Conservation (phyloP, 176 grass and related monocot species). For the Cenchrus americanus region DNA sequence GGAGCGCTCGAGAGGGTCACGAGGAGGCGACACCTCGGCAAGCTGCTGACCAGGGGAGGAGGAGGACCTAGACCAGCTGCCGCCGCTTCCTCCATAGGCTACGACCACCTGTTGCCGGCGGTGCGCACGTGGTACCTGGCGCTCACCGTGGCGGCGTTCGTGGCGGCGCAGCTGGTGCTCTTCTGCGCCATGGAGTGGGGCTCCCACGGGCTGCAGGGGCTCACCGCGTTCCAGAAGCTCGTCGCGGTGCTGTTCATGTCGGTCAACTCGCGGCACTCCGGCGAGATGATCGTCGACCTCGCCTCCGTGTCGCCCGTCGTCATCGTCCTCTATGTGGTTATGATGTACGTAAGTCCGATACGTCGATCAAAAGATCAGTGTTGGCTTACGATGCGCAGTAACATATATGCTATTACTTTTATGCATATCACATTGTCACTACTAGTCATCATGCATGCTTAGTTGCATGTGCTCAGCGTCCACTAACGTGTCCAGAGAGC, state of each 20-base stretch:
- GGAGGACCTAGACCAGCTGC: background rate
- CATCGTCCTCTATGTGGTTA: conserved; percentile 66
- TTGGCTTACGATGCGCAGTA: too few species aligned
- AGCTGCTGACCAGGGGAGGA: conserved; percentile 7
- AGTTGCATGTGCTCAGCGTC: background rate
- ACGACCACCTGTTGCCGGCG: conserved; percentile 58
- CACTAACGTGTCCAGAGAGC: background rate
- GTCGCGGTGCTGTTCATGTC: conserved; percentile 66
- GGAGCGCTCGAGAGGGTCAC: conserved; percentile 46
- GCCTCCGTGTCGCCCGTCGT: conserved; percentile 54
- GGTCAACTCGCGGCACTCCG: conserved; percentile 74
- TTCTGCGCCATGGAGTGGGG: conserved; percentile 77
- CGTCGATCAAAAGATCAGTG: background rate
- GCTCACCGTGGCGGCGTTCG: conserved; percentile 45
- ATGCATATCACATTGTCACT: background rate
- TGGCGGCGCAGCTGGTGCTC: conserved; percentile 51
- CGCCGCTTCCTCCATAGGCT: conserved; percentile 11
- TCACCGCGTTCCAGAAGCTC: conserved; percentile 61
- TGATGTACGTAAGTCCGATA: conserved; percentile 58
- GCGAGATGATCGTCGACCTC: conserved; percentile 67
- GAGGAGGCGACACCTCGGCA: conserved; percentile 34
- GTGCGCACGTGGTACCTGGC: conserved; percentile 38
- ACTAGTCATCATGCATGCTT: background rate
- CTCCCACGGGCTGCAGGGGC: conserved; percentile 52
- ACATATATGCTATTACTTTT: background rate